Conservation (phyloP, 1,139 yeast species). For the Magnusiomyces sp. region DNA sequence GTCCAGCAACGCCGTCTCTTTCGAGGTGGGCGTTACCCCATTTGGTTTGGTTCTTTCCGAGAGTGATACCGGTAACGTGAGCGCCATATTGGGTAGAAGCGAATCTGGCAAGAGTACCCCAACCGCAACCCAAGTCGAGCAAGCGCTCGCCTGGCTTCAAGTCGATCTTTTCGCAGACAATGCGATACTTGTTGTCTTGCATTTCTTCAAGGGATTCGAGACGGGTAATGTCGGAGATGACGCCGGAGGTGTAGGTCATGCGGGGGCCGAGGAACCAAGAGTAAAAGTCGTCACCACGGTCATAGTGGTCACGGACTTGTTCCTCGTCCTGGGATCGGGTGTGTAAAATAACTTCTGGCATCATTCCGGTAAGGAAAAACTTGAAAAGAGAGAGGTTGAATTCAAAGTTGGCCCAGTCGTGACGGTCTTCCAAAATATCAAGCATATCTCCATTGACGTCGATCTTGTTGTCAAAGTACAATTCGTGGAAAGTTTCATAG, state of each 20-base stretch:
- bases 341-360: constrained; percentile 89
- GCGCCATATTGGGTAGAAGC: constrained; percentile 83
- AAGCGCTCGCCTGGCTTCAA: constrained; percentile 63
- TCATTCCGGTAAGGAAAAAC: constrained; percentile 79
- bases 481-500: constrained; percentile 87
- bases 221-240: constrained; percentile 58
- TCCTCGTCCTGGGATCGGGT: constrained; percentile 92
- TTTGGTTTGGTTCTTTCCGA: constrained; percentile 83
- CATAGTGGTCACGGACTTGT: constrained; percentile 92
- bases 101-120: constrained; percentile 89
- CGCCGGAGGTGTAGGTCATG: constrained; percentile 88
- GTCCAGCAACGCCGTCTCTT: constrained; percentile 64
- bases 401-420: constrained; percentile 81
- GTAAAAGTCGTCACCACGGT: constrained; percentile 94
- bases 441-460: constrained; percentile 82
- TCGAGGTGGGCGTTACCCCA: constrained; percentile 73
- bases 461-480: constrained; percentile 77
- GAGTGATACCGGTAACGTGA: constrained; percentile 77
- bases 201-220: constrained; percentile 79
- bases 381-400: constrained; percentile 70
- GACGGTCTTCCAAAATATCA: constrained; percentile 77
- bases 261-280: constrained; percentile 91
- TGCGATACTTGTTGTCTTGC: constrained; percentile 83
- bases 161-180: constrained; percentile 82
- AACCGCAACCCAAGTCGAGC: constrained; percentile 88